Conservation (phyloP, 1,284 basidiomycete genomes). For the Tranzscheliella williamsii region DNA sequence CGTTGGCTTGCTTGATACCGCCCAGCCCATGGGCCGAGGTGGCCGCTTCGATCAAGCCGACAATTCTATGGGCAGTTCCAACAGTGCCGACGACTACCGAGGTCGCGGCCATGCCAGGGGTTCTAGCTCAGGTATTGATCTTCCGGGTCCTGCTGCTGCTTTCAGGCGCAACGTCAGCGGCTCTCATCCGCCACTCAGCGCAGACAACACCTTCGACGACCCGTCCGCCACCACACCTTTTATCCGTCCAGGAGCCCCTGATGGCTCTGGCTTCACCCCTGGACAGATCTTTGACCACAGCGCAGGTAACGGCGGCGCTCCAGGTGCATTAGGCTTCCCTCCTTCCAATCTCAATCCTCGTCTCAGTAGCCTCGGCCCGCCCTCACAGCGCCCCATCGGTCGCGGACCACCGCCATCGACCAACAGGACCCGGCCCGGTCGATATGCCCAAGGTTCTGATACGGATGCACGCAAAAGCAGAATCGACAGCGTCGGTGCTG, state of each 20-base stretch:
- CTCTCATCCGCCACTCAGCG: slow-evolving; percentile 24
- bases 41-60: slow-evolving; percentile 30
- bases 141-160: slow-evolving; percentile 34
- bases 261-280: slow-evolving; percentile 37
- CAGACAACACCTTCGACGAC: slow-evolving; percentile 15
- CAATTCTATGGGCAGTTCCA: slow-evolving; percentile 22
- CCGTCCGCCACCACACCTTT: neutral
- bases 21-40: slow-evolving; percentile 37
- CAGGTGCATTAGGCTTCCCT: slow-evolving; percentile 14
- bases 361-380: slow-evolving; percentile 11
- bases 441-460: slow-evolving; percentile 9
- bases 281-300: slow-evolving; percentile 34
- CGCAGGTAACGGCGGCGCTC: slow-evolving; percentile 16
- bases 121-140: slow-evolving; percentile 30
- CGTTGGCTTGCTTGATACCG: slow-evolving; percentile 25
- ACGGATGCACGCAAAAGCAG: slow-evolving; percentile 23
- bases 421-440: slow-evolving; percentile 27
- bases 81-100: slow-evolving; percentile 11
- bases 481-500: slow-evolving; percentile 43
- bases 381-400: slow-evolving; percentile 9
- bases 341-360: slow-evolving; percentile 9
- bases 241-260: slow-evolving; percentile 4
- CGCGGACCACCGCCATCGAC: slow-evolving; percentile 29
- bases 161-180: slow-evolving; percentile 37
- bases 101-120: slow-evolving; percentile 26